Evolutionary conservation across 257 asterid genomes (phyloP).

Genomic region (Apocynum venetum): DNA sequence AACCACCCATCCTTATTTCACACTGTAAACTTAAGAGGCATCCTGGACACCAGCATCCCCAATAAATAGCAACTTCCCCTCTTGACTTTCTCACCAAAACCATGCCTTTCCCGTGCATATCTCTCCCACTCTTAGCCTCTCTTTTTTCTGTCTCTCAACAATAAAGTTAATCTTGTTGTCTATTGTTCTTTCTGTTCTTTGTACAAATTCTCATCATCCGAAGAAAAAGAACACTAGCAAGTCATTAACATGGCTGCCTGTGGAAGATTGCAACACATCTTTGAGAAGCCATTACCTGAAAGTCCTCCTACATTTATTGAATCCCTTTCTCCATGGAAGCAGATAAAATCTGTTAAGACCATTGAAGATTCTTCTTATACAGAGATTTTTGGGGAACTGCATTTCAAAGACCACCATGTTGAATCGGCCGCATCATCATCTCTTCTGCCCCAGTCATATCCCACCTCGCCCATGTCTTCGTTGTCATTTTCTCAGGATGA

Average conservation of each 20-base stretch:
- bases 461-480: neutral
- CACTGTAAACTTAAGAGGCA: constrained; percentile 28
- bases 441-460: constrained; percentile 1
- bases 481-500: constrained; percentile 8
- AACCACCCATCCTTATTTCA: constrained; percentile 52
- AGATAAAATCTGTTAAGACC: constrained; percentile 34
- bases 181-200: constrained; percentile 8
- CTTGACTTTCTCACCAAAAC: constrained; percentile 52
- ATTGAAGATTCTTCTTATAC: constrained; percentile 37
- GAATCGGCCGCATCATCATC: constrained; percentile 5
- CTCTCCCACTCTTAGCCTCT: constrained; percentile 17
- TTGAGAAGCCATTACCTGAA: constrained; percentile 68
- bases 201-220: too few relatives aligned
- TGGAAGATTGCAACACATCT: constrained; percentile 71
- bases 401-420: constrained; percentile 38
- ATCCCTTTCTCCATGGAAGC: constrained; percentile 64
- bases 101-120: constrained; percentile 41
- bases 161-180: neutral
- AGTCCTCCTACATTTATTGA: constrained; percentile 51
- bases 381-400: constrained; percentile 43
- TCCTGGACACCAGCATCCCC: constrained; percentile 29
- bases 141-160: neutral
- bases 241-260: constrained; percentile 58
- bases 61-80: constrained; percentile 43
- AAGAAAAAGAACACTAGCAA: too few relatives aligned